phyloP scores from a whole-genome alignment of 345 rosid genomes.

The Brassica incana region DNA sequence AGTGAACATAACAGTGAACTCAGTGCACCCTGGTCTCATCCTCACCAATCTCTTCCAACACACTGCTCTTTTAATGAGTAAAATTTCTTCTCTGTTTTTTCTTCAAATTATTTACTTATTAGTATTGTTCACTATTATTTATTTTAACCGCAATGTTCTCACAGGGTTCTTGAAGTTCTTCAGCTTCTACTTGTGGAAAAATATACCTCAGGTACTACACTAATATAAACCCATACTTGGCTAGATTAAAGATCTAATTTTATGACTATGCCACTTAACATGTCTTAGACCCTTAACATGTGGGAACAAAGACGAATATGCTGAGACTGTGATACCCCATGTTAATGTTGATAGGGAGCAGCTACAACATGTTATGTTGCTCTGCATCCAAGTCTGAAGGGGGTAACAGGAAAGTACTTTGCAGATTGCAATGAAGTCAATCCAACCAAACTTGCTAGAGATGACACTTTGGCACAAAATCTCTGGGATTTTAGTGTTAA shows the following conservation, averaged over 20 bases:
- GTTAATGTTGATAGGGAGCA: constrained; percentile 62
- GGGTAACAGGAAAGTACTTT: constrained; percentile 75
- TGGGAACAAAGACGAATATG: neutral
- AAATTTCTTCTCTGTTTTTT: neutral
- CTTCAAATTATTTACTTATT: neutral
- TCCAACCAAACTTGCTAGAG: constrained; percentile 59
- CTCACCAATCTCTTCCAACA: constrained; percentile 83
- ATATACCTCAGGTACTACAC: constrained; percentile 70
- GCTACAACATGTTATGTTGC: constrained; percentile 92
- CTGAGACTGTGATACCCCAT: neutral
- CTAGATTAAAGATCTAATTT: neutral
- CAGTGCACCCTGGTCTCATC: constrained; percentile 89
- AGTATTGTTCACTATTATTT: neutral
- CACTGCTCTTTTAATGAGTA: constrained; percentile 68
- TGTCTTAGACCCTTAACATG: neutral
- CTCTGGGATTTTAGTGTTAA: constrained; percentile 85
- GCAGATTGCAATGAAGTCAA: constrained; percentile 68
- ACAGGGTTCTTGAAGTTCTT: constrained; percentile 63
- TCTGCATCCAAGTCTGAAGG: constrained; percentile 65
- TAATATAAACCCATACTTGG: neutral
- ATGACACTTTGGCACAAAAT: constrained; percentile 52
- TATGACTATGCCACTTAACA: neutral
- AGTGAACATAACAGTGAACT: constrained; percentile 71
- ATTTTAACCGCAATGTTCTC: neutral
- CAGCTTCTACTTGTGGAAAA: constrained; percentile 75